Evolutionary conservation across 352 stramenopile genomes (phyloP), one percentile per base, ranked within the genome.

Genomic region (Globisporangium nodosum): DNA sequence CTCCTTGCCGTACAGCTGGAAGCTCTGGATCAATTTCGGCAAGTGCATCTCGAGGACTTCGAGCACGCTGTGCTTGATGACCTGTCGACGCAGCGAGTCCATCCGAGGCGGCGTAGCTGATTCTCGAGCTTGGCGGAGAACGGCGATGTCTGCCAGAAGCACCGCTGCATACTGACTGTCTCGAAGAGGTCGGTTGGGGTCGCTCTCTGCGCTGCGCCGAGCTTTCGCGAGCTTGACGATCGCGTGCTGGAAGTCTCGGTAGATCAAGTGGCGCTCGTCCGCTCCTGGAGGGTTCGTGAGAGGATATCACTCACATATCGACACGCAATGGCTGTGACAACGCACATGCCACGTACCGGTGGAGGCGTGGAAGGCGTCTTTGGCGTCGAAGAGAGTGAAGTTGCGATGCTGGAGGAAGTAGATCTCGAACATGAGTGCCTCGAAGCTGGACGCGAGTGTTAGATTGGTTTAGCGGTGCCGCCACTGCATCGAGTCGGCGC

Each of bases 371-470:
- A 87, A 89, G 9, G 78, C 76, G 40, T 86, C 71, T 48, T 82
- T 85, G 9, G 71, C 70, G 43, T 91, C 81, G 15, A 89, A 82
- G 11, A 91, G 54, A 24, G 68, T 89, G 42, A 91, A 91, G 21
- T 60, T 52, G 9, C 63, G 57, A 45, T 86, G 73, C 65, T 91
- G 81, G 39, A 85, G 56, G 51, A 87, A 91, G 64, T 91, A 91
- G 15, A 89, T 40, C 31, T 68, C 48, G 42, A 63, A 55, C 15
- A 71, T 60, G 58, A 88, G 50, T 8, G 64, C 39, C 54, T 88
- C 78, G 13, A 83, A 71, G 49, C 68, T 74, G 49, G 12, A 9
- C 6, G 7, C 12, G 7, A 8, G 5, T 42, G 35, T 27, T 27
- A 27, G 24, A 27, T 27, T 27, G 24, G 24, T 27, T 27, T 27